These are phyloP conservation scores for Areca catechu DNA, from an alignment of 176 grass and related monocot species.

Conservation along the genomic window DNA sequence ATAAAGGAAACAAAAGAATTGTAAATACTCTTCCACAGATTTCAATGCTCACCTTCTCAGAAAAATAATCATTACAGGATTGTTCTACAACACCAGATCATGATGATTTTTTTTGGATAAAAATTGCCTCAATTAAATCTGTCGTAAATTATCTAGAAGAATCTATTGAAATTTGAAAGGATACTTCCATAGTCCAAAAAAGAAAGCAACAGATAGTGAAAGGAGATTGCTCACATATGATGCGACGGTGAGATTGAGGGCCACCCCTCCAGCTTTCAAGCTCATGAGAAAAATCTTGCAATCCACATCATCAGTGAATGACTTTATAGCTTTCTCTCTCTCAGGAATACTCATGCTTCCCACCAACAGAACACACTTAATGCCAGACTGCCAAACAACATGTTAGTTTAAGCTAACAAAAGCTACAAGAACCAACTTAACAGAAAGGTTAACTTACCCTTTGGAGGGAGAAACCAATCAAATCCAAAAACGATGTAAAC, in stretches of 20 bases:
- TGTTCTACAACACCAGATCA: too few relatives aligned
- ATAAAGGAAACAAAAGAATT: too few relatives aligned
- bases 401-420: slow-evolving; percentile 11
- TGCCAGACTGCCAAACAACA: slow-evolving; percentile 49
- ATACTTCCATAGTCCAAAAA: too few relatives aligned
- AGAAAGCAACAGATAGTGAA: neutral
- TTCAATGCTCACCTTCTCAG: too few relatives aligned
- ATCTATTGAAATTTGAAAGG: too few relatives aligned
- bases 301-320: slow-evolving; percentile 64
- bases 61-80: too few relatives aligned
- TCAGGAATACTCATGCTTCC: slow-evolving; percentile 72
- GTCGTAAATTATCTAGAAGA: too few relatives aligned
- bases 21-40: too few relatives aligned
- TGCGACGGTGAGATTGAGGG: slow-evolving; percentile 85
- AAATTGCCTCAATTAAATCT: too few relatives aligned
- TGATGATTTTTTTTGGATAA: too few relatives aligned
- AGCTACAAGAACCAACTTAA: neutral
- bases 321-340: slow-evolving; percentile 78
- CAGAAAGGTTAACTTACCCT: slow-evolving; percentile 27
- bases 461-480: slow-evolving; percentile 73
- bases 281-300: slow-evolving; percentile 93
- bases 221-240: slow-evolving; percentile 59
- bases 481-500: slow-evolving; percentile 87
- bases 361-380: slow-evolving; percentile 78
- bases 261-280: slow-evolving; percentile 94